Percentiles rank a stretch among this genome's conserved stretches.
Conservation (phyloP, 352 stramenopile species). For the Phytophthora sp. region DNA sequence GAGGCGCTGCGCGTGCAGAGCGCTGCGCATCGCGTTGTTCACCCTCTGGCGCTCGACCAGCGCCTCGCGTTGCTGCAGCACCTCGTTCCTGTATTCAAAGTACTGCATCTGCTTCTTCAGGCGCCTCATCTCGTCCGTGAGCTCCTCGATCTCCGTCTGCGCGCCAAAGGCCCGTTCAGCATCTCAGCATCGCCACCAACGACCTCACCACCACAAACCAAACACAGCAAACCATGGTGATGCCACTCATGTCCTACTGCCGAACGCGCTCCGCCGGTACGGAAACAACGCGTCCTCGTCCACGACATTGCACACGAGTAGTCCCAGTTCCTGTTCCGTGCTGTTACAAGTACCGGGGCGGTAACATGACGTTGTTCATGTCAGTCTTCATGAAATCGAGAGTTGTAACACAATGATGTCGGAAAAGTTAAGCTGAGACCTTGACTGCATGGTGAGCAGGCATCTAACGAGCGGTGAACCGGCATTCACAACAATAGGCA, state of each 20-base stretch:
- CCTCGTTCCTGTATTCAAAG: background rate
- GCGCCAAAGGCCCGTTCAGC: too few species aligned
- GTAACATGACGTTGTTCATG: slow-evolving; percentile 43
- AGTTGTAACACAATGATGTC: too few species aligned
- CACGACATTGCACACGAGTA: slow-evolving; percentile 32
- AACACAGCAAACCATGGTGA: slow-evolving; percentile 22
- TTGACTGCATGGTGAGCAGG: too few species aligned
- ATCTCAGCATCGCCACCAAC: too few species aligned
- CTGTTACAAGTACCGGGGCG: too few species aligned
- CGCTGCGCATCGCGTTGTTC: slow-evolving; percentile 7
- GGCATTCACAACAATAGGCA: too few species aligned
- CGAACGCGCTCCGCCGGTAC: slow-evolving; percentile 50
- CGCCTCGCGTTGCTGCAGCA: background rate
- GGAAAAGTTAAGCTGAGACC: too few species aligned
- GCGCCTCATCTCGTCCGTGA: slow-evolving; percentile 7
- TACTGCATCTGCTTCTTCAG: slow-evolving; percentile 8
- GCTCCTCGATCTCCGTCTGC: slow-evolving; percentile 19
- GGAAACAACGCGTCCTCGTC: slow-evolving; percentile 48
- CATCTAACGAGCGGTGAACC: too few species aligned
- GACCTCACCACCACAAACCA: too few species aligned
- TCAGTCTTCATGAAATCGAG: slow-evolving; percentile 31
- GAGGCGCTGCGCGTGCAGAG: slow-evolving; percentile 15
- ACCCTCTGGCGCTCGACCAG: slow-evolving; percentile 3
- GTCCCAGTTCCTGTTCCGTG: too few species aligned
- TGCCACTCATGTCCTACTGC: slow-evolving; percentile 36